Conservation (phyloP, 306 rosid genomes). For the Prunus kanzakura region DNA sequence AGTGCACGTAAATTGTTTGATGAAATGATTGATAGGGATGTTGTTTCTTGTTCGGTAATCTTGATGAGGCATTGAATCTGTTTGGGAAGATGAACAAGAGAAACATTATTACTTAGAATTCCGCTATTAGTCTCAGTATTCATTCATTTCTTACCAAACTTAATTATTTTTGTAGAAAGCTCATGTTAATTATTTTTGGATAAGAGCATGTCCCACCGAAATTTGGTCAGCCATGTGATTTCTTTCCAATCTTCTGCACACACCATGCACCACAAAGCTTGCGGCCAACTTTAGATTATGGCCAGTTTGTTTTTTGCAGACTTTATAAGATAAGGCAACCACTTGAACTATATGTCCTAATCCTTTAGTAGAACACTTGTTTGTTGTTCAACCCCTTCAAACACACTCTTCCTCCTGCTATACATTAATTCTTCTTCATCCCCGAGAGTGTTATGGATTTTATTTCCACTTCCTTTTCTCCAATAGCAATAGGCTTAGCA, state of each 20-base stretch:
- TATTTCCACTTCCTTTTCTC: too few species aligned
- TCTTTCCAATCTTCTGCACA: background rate
- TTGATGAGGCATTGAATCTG: constrained; percentile 50
- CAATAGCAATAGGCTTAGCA: too few species aligned
- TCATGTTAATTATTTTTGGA: background rate
- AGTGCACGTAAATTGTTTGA: constrained; percentile 59
- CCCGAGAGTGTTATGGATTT: too few species aligned
- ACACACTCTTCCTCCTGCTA: too few species aligned
- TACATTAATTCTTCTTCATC: background rate
- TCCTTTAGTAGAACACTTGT: too few species aligned
- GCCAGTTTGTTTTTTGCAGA: too few species aligned
- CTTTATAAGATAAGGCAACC: too few species aligned
- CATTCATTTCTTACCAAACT: too few species aligned
- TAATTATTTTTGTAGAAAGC: too few species aligned
- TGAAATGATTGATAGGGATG: constrained; percentile 41
- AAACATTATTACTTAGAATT: constrained; percentile 71
- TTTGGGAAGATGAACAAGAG: constrained; percentile 49
- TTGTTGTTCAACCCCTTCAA: too few species aligned
- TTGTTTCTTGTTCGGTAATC: constrained; percentile 63
- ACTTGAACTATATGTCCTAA: too few species aligned
- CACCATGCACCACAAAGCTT: background rate
- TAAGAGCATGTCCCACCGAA: background rate
- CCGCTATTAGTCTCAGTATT: constrained; percentile 34
- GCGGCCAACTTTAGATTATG: background rate
- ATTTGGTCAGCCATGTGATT: background rate